These are phyloP conservation scores for Aureobasidium sp. DNA, from an alignment of 2,329 filamentous ascomycete genomes.

Conservation along the genomic window DNA sequence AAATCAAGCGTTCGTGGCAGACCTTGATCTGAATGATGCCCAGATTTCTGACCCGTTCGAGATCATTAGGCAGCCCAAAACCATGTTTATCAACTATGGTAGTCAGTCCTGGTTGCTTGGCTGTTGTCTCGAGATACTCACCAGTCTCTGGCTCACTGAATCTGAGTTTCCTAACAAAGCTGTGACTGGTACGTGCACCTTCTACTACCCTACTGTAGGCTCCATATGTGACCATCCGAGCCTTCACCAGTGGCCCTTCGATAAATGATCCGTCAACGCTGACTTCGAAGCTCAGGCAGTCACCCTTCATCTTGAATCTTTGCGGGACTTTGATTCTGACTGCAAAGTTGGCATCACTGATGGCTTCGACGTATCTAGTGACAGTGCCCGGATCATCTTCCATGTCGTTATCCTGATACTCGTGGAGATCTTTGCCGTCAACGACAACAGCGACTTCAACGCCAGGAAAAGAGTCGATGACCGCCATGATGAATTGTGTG, in stretches of 20 bases:
- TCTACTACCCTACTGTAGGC: neutral
- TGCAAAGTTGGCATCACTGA: conserved; percentile 20
- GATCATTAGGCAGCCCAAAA: neutral
- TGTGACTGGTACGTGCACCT: neutral
- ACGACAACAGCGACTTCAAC: conserved; percentile 21
- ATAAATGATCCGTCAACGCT: conserved; percentile 20
- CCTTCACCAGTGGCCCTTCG: no score
- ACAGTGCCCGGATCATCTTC: conserved; percentile 16
- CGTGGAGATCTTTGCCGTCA: conserved; percentile 20
- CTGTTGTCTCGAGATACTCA: neutral
- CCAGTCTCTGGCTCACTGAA: neutral
- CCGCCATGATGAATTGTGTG: conserved; percentile 19
- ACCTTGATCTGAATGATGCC: neutral
- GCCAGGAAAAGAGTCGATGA: conserved; percentile 19
- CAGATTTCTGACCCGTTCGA: neutral
- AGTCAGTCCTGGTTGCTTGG: neutral
- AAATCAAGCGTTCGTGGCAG: no score
- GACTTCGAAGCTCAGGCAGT: conserved; percentile 17
- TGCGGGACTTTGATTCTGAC: conserved; percentile 16
- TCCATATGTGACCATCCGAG: no score
- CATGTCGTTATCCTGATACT: conserved; percentile 19
- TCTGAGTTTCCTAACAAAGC: neutral
- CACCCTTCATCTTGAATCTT: conserved; percentile 14
- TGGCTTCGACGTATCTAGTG: conserved; percentile 23
- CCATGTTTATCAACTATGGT: neutral